Evolutionary conservation across 139 green algal species (phyloP).

Genomic region (Nannochloris sp.): DNA sequence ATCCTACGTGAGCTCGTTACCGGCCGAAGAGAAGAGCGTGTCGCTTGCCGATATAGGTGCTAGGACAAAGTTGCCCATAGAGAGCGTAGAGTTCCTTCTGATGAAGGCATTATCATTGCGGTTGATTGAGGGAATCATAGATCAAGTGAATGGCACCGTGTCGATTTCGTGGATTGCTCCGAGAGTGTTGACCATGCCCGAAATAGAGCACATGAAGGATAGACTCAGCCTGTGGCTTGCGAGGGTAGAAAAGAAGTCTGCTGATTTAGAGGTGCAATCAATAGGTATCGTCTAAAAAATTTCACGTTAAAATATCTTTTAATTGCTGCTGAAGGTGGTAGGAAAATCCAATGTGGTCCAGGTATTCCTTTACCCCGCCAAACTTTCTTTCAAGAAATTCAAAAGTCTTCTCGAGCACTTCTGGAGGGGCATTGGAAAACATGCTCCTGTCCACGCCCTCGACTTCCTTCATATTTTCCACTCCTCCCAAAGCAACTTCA

Average conservation of each 20-base stretch:
- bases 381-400: slow-evolving; percentile 15
- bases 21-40: slow-evolving; percentile 73
- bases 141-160: slow-evolving; percentile 70
- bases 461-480: slow-evolving; percentile 23
- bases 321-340: slow-evolving; percentile 13
- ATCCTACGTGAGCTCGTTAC: slow-evolving; percentile 57
- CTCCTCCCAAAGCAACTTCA: slow-evolving; percentile 29
- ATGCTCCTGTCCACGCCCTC: slow-evolving; percentile 21
- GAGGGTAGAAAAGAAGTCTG: slow-evolving; percentile 57
- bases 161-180: slow-evolving; percentile 86
- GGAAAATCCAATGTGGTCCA: slow-evolving; percentile 23
- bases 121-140: slow-evolving; percentile 86
- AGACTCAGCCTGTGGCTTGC: slow-evolving; percentile 77
- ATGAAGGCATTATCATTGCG: slow-evolving; percentile 91
- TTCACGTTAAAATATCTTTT: neutral
- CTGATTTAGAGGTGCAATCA: slow-evolving; percentile 57
- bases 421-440: slow-evolving; percentile 19
- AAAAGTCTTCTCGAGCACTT: slow-evolving; percentile 16
- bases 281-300: slow-evolving; percentile 34
- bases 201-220: slow-evolving; percentile 43
- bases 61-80: slow-evolving; percentile 77
- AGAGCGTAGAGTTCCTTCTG: slow-evolving; percentile 95
- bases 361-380: slow-evolving; percentile 21
- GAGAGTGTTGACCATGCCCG: slow-evolving; percentile 67
- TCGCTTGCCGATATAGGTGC: slow-evolving; percentile 51